These are phyloP conservation scores for Pyronema omphalodes DNA, from an alignment of 495 filamentous ascomycete species.

Conservation along the genomic window DNA sequence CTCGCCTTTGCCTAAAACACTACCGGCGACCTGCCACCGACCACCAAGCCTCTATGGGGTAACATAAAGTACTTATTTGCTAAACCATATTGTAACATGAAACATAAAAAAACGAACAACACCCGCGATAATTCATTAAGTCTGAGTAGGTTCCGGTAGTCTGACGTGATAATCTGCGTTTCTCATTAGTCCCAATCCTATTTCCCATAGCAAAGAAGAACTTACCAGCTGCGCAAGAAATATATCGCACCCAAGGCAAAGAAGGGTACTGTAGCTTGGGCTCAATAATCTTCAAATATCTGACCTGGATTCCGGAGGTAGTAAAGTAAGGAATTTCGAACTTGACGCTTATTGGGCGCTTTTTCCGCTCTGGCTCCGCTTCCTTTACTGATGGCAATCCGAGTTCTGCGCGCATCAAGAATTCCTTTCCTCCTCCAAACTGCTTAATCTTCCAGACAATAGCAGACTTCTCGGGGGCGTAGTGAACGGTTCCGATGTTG, in stretches of 20 bases:
- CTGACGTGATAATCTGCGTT: slow-evolving; percentile 20
- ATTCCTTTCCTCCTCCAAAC: slow-evolving; percentile 95
- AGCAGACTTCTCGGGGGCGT: slow-evolving; percentile 89
- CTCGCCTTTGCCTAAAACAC: too few relatives aligned
- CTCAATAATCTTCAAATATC: slow-evolving; percentile 98
- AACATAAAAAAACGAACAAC: background rate
- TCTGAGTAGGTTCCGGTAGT: slow-evolving; percentile 22
- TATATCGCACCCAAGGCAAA: slow-evolving; percentile 97
- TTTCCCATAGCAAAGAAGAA: background rate
- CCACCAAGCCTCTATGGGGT: too few relatives aligned
- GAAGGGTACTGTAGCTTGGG: slow-evolving; percentile 98
- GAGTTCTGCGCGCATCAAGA: slow-evolving; percentile 97
- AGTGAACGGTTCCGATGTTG: slow-evolving; percentile 95
- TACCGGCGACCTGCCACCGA: too few relatives aligned
- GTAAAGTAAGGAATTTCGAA: slow-evolving; percentile 99
- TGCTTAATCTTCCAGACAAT: slow-evolving; percentile 99
- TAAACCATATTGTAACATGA: background rate
- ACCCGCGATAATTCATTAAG: slow-evolving; percentile 3
- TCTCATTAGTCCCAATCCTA: slow-evolving; percentile 2
- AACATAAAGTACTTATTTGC: too few relatives aligned
- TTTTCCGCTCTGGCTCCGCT: slow-evolving; percentile 86
- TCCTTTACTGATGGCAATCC: slow-evolving; percentile 87
- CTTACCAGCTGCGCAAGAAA: slow-evolving; percentile 29
- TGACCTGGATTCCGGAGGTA: slow-evolving; percentile 92
- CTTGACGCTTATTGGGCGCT: slow-evolving; percentile 94